Evolutionary conservation across 306 rosid species (phyloP), one percentile per base, ranked within the genome.

Genomic region (Sesbania bispinosa): DNA sequence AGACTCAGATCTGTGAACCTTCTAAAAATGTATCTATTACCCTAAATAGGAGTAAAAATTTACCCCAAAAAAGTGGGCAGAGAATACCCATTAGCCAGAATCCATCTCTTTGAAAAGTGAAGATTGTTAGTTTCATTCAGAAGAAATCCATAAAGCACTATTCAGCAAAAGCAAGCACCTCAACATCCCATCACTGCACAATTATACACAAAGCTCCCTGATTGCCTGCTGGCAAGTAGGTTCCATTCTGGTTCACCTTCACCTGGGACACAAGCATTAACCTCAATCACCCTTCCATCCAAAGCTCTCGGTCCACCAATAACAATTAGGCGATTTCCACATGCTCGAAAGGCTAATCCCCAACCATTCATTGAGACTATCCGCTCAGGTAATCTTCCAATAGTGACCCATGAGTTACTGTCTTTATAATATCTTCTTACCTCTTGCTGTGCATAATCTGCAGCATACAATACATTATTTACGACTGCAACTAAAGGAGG

Each of bases 401-500:
- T 61, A 6, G 82, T 66, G 30, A 78, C 26, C 90, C 90, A 83
- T 5, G 18, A 18, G 57, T 80, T 55, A 23, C 4, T 55, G 4
- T 67, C 85, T 82, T 85, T 83, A 20, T 86, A 70, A 64, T 88
- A 90, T 62, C 71, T 80, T 71, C 74, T 81, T 7, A 90, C 88
- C 84, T 80, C 84, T 75, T 74, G 67, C 20, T 59, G 75, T 16
- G 80, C 85, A 78, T 83, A 80, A 78, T 90, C 85, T 14, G 95
- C 97, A 50, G 92, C 86, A 83, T 86, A 90, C 69, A 90, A 47
- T 1, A 72, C 66, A 78, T 90, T 77, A 24, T 88, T 80, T 55
- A 86, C 90, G 64, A 90, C 95, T 41, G 95, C 97, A 35, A 90
- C 81, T 55, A 90, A 77, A 64, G 97, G 92, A 67, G 97, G 95